Evolutionary conservation across 73 alveolate genomes (phyloP).

Genomic region (Tetrahymena malaccensis): DNA sequence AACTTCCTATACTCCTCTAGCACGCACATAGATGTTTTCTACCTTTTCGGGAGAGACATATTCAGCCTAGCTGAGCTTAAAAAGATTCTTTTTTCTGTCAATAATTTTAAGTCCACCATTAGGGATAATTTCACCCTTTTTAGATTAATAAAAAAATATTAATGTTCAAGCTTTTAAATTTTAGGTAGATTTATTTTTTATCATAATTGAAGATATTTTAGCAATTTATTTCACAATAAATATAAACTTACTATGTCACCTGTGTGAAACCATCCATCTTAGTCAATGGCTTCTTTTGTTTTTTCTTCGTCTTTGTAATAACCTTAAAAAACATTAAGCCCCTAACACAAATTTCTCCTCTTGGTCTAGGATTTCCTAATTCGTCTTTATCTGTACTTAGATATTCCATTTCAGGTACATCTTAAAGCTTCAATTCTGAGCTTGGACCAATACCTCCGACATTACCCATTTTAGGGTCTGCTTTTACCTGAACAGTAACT

Average conservation of each 20-base stretch:
- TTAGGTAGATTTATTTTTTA: no score
- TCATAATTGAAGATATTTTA: no score
- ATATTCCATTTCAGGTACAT: slow-evolving; percentile 86
- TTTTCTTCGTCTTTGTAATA: slow-evolving; percentile 65
- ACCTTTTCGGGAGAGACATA: slow-evolving; percentile 96
- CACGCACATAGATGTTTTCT: slow-evolving; percentile 65
- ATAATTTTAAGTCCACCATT: slow-evolving; percentile 82
- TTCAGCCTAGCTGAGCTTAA: slow-evolving; percentile 92
- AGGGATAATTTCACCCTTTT: slow-evolving; percentile 56
- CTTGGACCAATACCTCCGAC: slow-evolving; percentile 83
- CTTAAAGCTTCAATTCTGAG: slow-evolving; percentile 76
- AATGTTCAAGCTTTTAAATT: no score
- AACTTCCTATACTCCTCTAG: slow-evolving; percentile 61
- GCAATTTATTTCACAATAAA: neutral
- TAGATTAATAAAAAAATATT: no score
- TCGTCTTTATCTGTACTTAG: slow-evolving; percentile 46
- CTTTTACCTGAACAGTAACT: slow-evolving; percentile 37
- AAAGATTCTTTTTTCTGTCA: slow-evolving; percentile 96
- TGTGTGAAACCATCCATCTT: slow-evolving; percentile 85
- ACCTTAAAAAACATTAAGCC: slow-evolving; percentile 86
- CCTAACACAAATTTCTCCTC: slow-evolving; percentile 93
- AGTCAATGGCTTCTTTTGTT: slow-evolving; percentile 71
- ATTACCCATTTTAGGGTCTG: slow-evolving; percentile 71
- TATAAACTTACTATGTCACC: slow-evolving; percentile 78
- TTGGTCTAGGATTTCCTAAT: slow-evolving; percentile 58